These are phyloP conservation scores for Anthracocystis panici-leucophaei DNA, from an alignment of 1,284 basidiomycete species.

Conservation along the genomic window DNA sequence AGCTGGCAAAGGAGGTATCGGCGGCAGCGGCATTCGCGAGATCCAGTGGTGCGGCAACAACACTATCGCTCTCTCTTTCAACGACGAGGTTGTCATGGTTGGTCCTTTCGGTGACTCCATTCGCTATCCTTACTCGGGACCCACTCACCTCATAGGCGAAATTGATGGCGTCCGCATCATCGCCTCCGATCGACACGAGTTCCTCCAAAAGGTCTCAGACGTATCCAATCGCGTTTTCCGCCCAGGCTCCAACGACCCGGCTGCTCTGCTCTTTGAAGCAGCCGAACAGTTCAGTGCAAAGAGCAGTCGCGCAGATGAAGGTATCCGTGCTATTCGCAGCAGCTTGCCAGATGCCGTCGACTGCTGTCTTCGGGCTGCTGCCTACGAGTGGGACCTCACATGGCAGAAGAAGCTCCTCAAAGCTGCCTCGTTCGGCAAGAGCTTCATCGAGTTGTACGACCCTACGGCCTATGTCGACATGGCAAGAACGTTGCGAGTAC, in stretches of 20 bases:
- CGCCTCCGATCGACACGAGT: constrained; percentile 83
- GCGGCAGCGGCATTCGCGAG: constrained; percentile 53
- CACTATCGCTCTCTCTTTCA: constrained; percentile 88
- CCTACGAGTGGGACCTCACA: constrained; percentile 86
- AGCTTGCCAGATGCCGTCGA: constrained; percentile 85
- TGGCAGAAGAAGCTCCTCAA: constrained; percentile 88
- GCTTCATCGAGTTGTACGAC: constrained; percentile 91
- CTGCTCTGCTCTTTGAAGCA: constrained; percentile 91
- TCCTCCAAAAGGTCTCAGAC: constrained; percentile 83
- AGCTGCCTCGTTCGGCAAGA: constrained; percentile 92
- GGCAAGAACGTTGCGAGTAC: constrained; percentile 91
- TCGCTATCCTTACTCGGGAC: constrained; percentile 83
- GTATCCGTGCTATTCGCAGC: constrained; percentile 85
- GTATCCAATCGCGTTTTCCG: constrained; percentile 74
- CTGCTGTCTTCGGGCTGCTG: constrained; percentile 92
- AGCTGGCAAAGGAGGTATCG: constrained; percentile 46
- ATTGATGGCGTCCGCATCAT: constrained; percentile 87
- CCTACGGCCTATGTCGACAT: constrained; percentile 89
- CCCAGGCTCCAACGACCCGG: constrained; percentile 90
- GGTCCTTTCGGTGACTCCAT: constrained; percentile 91
- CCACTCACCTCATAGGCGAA: constrained; percentile 84
- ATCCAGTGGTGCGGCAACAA: constrained; percentile 97
- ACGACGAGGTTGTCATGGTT: constrained; percentile 82
- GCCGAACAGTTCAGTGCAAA: constrained; percentile 85
- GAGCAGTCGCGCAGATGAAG: constrained; percentile 91